phyloP scores from a whole-genome alignment of 2,329 filamentous ascomycete genomes.

The Penicillium sclerotigenum region DNA sequence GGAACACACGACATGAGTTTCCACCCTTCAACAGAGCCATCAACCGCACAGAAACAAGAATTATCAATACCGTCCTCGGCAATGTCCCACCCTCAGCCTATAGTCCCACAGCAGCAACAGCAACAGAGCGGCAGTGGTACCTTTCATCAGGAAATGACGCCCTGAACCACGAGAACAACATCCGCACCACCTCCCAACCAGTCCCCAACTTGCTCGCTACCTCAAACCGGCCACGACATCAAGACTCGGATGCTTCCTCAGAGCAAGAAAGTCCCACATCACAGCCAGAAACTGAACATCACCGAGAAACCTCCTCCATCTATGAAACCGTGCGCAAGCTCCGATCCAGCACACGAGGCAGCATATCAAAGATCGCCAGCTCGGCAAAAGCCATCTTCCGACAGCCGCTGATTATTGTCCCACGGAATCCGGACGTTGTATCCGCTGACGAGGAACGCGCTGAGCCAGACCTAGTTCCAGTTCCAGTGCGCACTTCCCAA shows the following conservation, averaged over 20 bases:
- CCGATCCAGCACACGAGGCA: background rate
- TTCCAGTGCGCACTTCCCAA: background rate
- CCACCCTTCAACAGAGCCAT: slow-evolving; percentile 19
- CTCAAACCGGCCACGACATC: background rate
- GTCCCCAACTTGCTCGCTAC: background rate
- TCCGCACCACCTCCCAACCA: background rate
- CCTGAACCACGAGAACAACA: background rate
- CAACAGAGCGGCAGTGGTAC: slow-evolving; percentile 6
- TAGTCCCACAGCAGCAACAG: slow-evolving; percentile 12
- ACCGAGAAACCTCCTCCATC: background rate
- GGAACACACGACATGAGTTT: slow-evolving; percentile 8
- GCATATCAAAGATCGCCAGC: slow-evolving; percentile 1
- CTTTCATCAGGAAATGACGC: background rate
- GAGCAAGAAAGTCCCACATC: background rate
- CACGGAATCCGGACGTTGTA: background rate
- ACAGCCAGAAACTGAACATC: background rate
- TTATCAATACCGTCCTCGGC: slow-evolving; percentile 20
- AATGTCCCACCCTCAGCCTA: slow-evolving; percentile 18
- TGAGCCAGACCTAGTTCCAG: background rate
- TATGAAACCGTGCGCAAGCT: slow-evolving; percentile 11
- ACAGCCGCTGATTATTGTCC: background rate
- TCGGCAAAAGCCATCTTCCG: background rate
- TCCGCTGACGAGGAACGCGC: background rate
- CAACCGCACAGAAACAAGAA: slow-evolving; percentile 21
- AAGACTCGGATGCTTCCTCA: background rate